These are phyloP conservation scores for Colletotrichum sansevieriae DNA, from an alignment of 2,329 filamentous ascomycete species.

Conservation along the genomic window DNA sequence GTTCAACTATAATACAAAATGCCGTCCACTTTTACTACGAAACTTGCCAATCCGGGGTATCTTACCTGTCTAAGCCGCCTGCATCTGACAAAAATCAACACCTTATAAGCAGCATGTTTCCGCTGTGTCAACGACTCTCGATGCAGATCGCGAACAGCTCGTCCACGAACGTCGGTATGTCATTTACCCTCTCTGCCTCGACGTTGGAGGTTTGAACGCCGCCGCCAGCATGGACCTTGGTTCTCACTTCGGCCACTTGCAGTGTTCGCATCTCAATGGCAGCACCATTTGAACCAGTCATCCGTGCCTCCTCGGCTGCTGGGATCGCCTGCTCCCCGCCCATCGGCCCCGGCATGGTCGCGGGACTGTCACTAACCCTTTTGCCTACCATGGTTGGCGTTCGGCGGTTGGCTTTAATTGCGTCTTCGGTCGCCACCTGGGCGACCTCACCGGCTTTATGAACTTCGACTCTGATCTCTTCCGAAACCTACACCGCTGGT, in stretches of 20 bases:
- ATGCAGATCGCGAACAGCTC: slow-evolving; percentile 54
- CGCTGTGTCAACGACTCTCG: slow-evolving; percentile 23
- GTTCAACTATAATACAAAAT: too few relatives aligned
- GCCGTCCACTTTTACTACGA: too few relatives aligned
- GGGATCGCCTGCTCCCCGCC: not conserved
- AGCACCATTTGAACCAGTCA: slow-evolving; percentile 13
- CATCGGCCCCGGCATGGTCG: slow-evolving; percentile 37
- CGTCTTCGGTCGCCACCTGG: slow-evolving; percentile 38
- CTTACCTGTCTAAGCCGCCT: slow-evolving; percentile 17
- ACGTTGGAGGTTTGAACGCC: slow-evolving; percentile 48
- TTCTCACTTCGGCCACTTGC: slow-evolving; percentile 37
- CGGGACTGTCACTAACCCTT: slow-evolving; percentile 15
- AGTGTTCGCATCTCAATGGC: slow-evolving; percentile 48
- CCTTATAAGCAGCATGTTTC: not conserved
- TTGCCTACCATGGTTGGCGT: slow-evolving; percentile 25
- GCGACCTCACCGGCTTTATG: slow-evolving; percentile 45
- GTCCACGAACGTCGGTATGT: slow-evolving; percentile 58
- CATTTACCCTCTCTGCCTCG: slow-evolving; percentile 52
- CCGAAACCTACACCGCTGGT: slow-evolving; percentile 55
- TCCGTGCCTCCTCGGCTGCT: slow-evolving; percentile 23
- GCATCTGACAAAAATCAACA: not conserved
- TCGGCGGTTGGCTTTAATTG: slow-evolving; percentile 42
- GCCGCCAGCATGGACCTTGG: slow-evolving; percentile 44
- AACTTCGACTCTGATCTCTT: slow-evolving; percentile 70
- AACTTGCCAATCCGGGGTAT: slow-evolving; percentile 8